Evolutionary conservation across 2,329 filamentous ascomycete genomes (phyloP).

Genomic region (Penicillium sp.): DNA sequence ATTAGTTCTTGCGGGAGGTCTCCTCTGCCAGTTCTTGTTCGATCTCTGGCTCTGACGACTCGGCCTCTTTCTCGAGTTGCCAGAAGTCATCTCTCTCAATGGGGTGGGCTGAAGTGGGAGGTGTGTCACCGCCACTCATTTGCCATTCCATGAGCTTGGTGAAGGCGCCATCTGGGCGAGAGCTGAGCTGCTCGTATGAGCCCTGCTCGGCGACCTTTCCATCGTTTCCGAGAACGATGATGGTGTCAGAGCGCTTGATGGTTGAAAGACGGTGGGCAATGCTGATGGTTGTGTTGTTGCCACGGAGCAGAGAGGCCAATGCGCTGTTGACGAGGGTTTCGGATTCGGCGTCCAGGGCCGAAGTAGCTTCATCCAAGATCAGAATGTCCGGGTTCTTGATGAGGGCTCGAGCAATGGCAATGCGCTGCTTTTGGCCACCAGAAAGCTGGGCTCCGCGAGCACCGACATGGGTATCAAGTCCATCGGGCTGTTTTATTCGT

Average conservation of each 20-base stretch:
- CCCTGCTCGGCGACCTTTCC: constrained; percentile 91
- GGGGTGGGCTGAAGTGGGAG: constrained; percentile 33
- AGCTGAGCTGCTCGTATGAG: constrained; percentile 74
- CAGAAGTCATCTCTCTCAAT: constrained; percentile 54
- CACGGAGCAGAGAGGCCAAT: constrained; percentile 74
- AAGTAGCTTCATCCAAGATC: constrained; percentile 95
- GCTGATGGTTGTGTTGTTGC: constrained; percentile 93
- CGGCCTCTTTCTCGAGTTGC: constrained; percentile 41
- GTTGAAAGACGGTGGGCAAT: constrained; percentile 95
- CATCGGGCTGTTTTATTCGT: constrained; percentile 65
- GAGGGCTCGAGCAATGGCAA: constrained; percentile 91
- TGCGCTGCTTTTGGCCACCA: constrained; percentile 95
- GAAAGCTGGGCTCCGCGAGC: constrained; percentile 90
- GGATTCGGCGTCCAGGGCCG: constrained; percentile 91
- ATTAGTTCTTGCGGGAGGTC: constrained; percentile 18
- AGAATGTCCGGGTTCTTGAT: constrained; percentile 96
- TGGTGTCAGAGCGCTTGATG: constrained; percentile 91
- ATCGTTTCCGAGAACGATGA: constrained; percentile 85
- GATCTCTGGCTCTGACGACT: constrained; percentile 38
- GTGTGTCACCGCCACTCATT: constrained; percentile 76
- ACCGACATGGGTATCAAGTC: constrained; percentile 90
- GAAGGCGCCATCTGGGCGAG: constrained; percentile 77
- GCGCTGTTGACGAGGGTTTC: constrained; percentile 96
- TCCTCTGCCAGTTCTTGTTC: constrained; percentile 32
- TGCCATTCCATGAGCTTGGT: constrained; percentile 99